Conservation (phyloP, 768 basidiomycete species). For the Sporobolomyces roseus region DNA sequence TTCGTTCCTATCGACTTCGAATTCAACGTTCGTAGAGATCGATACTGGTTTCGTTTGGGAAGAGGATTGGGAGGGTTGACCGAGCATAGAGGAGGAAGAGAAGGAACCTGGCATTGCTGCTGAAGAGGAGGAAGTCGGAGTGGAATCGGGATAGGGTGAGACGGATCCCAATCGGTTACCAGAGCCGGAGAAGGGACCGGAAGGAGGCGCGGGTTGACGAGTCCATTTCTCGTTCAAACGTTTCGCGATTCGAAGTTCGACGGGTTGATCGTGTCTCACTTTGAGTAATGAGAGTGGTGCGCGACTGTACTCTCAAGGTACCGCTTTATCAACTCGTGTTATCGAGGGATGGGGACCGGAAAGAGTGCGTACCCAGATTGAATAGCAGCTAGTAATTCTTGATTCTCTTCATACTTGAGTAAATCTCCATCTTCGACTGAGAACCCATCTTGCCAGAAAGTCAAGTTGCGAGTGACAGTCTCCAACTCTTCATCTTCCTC, state of each 20-base stretch:
- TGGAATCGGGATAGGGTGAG: slow-evolving; percentile 56
- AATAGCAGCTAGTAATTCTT: slow-evolving; percentile 67
- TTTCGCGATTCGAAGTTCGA: slow-evolving; percentile 73
- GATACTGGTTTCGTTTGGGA: too few relatives aligned
- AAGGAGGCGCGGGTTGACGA: slow-evolving; percentile 55
- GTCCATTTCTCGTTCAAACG: slow-evolving; percentile 68
- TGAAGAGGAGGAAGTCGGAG: slow-evolving; percentile 41
- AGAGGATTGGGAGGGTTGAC: not conserved
- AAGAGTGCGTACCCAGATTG: slow-evolving; percentile 61
- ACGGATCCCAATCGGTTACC: slow-evolving; percentile 77
- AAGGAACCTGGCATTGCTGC: slow-evolving; percentile 46
- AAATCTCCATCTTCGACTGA: slow-evolving; percentile 83
- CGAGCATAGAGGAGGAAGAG: slow-evolving; percentile 45
- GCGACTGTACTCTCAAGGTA: slow-evolving; percentile 53
- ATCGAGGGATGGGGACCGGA: not conserved
- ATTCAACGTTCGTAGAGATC: slow-evolving; percentile 50
- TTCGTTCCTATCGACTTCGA: slow-evolving; percentile 73
- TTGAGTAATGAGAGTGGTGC: slow-evolving; percentile 75
- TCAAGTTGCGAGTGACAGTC: slow-evolving; percentile 67
- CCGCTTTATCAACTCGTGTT: not conserved
- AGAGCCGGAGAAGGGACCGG: slow-evolving; percentile 61
- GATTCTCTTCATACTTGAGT: slow-evolving; percentile 75
- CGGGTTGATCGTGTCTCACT: slow-evolving; percentile 69
- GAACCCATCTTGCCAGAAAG: slow-evolving; percentile 92
- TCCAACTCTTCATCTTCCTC: slow-evolving; percentile 54